These are phyloP conservation scores for Melocanna baccifera DNA, from an alignment of 176 grass and related monocot species.

Conservation along the genomic window DNA sequence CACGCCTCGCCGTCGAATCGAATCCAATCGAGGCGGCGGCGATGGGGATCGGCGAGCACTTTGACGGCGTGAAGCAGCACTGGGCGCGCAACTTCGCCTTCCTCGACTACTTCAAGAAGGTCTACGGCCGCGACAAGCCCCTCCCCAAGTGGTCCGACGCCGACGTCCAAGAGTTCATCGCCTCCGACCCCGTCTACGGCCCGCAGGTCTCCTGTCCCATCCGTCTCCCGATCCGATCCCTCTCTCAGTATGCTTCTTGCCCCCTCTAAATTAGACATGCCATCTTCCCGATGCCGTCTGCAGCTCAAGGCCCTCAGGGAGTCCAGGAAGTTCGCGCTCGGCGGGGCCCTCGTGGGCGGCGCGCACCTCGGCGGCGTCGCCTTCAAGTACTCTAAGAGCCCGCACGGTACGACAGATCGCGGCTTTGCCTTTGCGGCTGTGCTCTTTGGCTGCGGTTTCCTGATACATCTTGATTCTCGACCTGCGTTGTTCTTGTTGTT, in stretches of 20 bases:
- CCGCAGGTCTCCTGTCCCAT: constrained; percentile 48
- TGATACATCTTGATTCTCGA: neutral
- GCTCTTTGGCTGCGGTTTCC: neutral
- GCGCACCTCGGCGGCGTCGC: constrained; percentile 79
- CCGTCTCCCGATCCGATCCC: neutral
- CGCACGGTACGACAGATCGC: constrained; percentile 61
- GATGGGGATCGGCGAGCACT: constrained; percentile 65
- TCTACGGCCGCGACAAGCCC: constrained; percentile 66
- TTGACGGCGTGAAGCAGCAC: constrained; percentile 86
- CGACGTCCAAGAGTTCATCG: constrained; percentile 89
- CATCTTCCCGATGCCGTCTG: neutral
- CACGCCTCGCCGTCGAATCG: neutral
- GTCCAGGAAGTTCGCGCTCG: constrained; percentile 73
- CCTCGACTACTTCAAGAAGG: constrained; percentile 98
- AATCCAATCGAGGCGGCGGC: constrained; percentile 2
- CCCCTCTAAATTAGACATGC: neutral
- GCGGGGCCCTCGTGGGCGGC: constrained; percentile 57
- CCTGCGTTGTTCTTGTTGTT: neutral
- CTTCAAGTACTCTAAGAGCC: constrained; percentile 82
- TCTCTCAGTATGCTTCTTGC: neutral
- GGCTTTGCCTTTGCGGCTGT: neutral
- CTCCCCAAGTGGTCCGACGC: constrained; percentile 85
- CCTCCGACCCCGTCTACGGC: constrained; percentile 76
- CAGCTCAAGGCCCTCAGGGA: constrained; percentile 81
- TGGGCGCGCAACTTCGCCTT: constrained; percentile 89